Evolutionary conservation across 306 rosid genomes (phyloP).

Genomic region (Clitoria ternatea): DNA sequence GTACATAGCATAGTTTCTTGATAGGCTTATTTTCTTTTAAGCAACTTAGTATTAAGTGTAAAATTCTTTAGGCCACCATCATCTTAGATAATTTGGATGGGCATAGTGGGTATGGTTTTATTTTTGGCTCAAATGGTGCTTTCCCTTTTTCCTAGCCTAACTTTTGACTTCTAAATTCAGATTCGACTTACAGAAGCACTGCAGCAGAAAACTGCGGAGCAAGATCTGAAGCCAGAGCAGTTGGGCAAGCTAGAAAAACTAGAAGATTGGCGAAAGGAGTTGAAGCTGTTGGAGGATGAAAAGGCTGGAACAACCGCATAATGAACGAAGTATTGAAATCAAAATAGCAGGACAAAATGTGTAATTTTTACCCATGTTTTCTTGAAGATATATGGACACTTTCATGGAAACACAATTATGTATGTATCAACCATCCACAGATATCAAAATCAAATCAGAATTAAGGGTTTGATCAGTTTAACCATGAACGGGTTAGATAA

Average conservation of each 20-base stretch:
- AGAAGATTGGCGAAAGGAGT: constrained; percentile 62
- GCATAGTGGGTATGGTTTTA: background rate
- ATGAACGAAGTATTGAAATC: constrained; percentile 32
- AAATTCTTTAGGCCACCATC: background rate
- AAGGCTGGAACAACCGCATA: constrained; percentile 32
- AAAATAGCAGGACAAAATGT: constrained; percentile 22
- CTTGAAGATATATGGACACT: constrained; percentile 13
- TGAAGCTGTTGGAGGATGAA: constrained; percentile 56
- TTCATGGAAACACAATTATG: constrained; percentile 25
- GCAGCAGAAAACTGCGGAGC: constrained; percentile 18
- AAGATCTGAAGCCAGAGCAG: constrained; percentile 52
- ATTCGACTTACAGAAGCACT: constrained; percentile 9
- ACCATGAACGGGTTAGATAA: too few species aligned
- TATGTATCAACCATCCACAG: too few species aligned
- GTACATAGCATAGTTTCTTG: too few species aligned
- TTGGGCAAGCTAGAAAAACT: constrained; percentile 61
- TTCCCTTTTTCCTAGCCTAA: background rate
- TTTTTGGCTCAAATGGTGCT: background rate
- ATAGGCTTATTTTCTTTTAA: background rate
- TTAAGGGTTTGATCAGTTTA: too few species aligned
- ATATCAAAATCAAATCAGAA: too few species aligned
- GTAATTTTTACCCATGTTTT: constrained; percentile 28
- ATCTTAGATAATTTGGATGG: background rate
- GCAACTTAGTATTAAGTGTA: background rate
- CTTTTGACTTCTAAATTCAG: background rate